Conservation (phyloP, 176 grass and related monocot species). For the barley (Hordeum vulgare) region DNA sequence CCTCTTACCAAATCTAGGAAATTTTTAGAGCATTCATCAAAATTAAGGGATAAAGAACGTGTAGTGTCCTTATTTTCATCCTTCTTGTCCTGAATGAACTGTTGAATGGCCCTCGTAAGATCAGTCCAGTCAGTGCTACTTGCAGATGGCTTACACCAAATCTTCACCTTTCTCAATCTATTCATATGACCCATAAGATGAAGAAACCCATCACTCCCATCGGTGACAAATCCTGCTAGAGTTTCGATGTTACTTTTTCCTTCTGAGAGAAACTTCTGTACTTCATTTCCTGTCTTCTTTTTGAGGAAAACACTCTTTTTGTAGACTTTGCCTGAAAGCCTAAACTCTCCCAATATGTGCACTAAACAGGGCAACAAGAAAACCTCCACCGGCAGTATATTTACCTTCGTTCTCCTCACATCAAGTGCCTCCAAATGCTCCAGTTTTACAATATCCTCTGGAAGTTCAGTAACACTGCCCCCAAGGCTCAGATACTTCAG, state of each 20-base stretch:
- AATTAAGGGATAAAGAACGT: constrained; percentile 9
- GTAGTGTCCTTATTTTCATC: neutral
- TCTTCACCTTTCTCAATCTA: constrained; percentile 8
- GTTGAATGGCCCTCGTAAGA: constrained; percentile 11
- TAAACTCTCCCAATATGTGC: neutral
- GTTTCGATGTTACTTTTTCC: neutral
- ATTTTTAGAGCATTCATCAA: neutral
- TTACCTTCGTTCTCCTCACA: neutral
- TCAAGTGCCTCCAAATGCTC: neutral
- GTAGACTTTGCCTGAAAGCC: neutral
- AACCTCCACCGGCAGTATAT: neutral
- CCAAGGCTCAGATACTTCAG: neutral
- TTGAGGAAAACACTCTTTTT: neutral
- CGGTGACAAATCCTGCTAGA: neutral
- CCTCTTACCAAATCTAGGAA: neutral
- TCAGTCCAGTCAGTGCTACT: neutral
- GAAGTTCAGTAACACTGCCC: neutral
- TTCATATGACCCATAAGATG: neutral
- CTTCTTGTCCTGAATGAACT: constrained; percentile 5
- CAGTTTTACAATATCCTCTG: neutral
- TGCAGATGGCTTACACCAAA: constrained; percentile 15
- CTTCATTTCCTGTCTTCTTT: neutral
- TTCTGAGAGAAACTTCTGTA: neutral
- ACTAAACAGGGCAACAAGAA: neutral
- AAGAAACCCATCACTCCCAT: neutral